Percentiles rank a stretch among this genome's conserved stretches.
phyloP scores from a whole-genome alignment of 2,329 filamentous ascomycete genomes.

The Hypoxylon sp. region DNA sequence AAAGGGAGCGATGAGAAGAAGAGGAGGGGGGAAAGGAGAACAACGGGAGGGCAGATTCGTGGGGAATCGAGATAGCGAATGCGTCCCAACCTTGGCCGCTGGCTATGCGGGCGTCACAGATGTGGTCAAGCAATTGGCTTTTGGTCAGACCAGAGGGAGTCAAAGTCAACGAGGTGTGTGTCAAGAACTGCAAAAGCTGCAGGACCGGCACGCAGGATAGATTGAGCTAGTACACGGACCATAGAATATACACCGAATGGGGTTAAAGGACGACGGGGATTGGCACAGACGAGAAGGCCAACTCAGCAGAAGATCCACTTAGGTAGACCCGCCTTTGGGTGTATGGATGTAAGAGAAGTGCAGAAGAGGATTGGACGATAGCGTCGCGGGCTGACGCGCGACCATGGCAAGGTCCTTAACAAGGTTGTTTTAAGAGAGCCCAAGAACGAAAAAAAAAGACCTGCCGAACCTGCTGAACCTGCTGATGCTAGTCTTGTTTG shows the following conservation, averaged over 20 bases:
- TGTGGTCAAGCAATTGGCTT: slow-evolving; percentile 26
- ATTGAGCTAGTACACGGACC: slow-evolving; percentile 36
- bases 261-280: slow-evolving; percentile 41
- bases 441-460: slow-evolving; percentile 13
- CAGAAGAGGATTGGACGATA: slow-evolving; percentile 52
- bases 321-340: slow-evolving; percentile 43
- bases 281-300: slow-evolving; percentile 48
- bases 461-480: slow-evolving; percentile 1
- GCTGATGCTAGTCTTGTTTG: slow-evolving; percentile 23
- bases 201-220: slow-evolving; percentile 40
- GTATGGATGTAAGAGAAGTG: slow-evolving; percentile 35
- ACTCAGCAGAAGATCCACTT: slow-evolving; percentile 53
- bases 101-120: slow-evolving; percentile 35
- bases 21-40: slow-evolving; percentile 34
- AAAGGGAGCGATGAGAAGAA: slow-evolving; percentile 38
- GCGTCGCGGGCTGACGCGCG: slow-evolving; percentile 53
- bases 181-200: slow-evolving; percentile 27
- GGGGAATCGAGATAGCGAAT: slow-evolving; percentile 46
- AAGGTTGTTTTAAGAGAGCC: slow-evolving; percentile 33
- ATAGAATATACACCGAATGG: slow-evolving; percentile 46
- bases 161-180: slow-evolving; percentile 7
- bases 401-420: slow-evolving; percentile 43
- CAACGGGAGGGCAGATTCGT: slow-evolving; percentile 43
- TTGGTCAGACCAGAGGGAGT: slow-evolving; percentile 24
- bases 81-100: slow-evolving; percentile 33